phyloP scores from a whole-genome alignment of 176 grass and related monocot genomes.

The Carex kokanica region DNA sequence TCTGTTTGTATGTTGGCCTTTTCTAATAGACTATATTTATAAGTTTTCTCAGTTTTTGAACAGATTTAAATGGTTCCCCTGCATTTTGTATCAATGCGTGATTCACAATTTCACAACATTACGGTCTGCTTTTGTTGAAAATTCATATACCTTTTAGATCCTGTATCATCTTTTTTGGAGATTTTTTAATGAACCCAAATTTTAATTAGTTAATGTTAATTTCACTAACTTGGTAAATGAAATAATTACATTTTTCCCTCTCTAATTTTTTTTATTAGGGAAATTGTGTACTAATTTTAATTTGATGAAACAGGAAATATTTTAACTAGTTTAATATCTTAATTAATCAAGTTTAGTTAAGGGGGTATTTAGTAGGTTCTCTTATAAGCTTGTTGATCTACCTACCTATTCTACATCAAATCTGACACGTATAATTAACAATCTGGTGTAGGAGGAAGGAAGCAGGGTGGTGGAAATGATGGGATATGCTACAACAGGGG shows the following conservation, averaged over 20 bases:
- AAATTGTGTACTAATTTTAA: not conserved
- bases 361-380: not conserved
- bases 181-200: not conserved
- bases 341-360: not conserved
- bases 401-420: not conserved
- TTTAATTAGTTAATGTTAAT: not conserved
- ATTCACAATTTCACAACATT: not conserved
- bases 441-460: slow-evolving; percentile 31
- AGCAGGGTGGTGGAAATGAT: slow-evolving; percentile 44
- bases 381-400: not conserved
- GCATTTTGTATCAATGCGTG: not conserved
- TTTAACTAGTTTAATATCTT: not conserved
- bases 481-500: slow-evolving; percentile 39
- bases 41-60: not conserved
- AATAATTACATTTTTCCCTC: not conserved
- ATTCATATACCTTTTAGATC: not conserved
- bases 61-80: not conserved
- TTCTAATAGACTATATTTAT: not conserved
- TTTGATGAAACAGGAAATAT: not conserved
- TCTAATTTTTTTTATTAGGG: not conserved
- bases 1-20: not conserved
- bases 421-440: not conserved
- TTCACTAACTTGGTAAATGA: not conserved
- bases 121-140: not conserved
- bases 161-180: not conserved